phyloP scores from a whole-genome alignment of 1,284 basidiomycete genomes.

The Waitea zeae region DNA sequence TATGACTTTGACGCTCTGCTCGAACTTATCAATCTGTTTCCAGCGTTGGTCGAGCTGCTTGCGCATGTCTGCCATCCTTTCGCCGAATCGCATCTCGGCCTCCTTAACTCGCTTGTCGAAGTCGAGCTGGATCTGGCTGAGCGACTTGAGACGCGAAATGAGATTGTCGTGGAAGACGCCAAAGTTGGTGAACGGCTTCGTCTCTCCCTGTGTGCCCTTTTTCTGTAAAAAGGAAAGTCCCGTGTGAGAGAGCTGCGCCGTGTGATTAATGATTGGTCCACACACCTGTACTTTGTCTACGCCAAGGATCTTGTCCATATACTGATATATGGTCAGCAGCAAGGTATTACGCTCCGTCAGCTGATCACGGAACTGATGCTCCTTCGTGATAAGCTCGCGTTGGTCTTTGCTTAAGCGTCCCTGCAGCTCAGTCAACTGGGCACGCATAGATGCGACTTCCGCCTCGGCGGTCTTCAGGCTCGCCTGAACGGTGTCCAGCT shows the following conservation, averaged over 20 bases:
- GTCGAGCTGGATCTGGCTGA: constrained; percentile 69
- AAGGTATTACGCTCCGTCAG: constrained; percentile 86
- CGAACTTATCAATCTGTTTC: constrained; percentile 90
- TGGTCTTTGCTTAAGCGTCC: constrained; percentile 74
- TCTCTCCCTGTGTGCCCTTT: constrained; percentile 62
- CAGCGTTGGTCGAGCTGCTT: constrained; percentile 80
- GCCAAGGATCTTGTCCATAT: constrained; percentile 87
- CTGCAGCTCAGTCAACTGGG: constrained; percentile 62
- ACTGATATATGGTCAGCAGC: constrained; percentile 84
- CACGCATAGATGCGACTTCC: constrained; percentile 39
- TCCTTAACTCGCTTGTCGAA: constrained; percentile 83
- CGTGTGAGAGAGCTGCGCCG: no score
- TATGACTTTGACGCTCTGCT: constrained; percentile 71
- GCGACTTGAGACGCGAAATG: constrained; percentile 69
- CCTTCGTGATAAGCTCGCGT: constrained; percentile 48
- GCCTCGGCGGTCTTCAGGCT: constrained; percentile 45
- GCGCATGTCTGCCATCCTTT: constrained; percentile 65
- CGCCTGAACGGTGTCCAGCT: constrained; percentile 56
- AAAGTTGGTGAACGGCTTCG: constrained; percentile 89
- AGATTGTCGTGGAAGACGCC: constrained; percentile 89
- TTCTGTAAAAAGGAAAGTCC: constrained; percentile 5
- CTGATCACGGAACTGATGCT: constrained; percentile 77
- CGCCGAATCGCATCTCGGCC: constrained; percentile 52
- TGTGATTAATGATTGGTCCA: no score
- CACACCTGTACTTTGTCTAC: constrained; percentile 71